phyloP scores from a whole-genome alignment of 768 basidiomycete genomes.

The Boletus subparvulus region DNA sequence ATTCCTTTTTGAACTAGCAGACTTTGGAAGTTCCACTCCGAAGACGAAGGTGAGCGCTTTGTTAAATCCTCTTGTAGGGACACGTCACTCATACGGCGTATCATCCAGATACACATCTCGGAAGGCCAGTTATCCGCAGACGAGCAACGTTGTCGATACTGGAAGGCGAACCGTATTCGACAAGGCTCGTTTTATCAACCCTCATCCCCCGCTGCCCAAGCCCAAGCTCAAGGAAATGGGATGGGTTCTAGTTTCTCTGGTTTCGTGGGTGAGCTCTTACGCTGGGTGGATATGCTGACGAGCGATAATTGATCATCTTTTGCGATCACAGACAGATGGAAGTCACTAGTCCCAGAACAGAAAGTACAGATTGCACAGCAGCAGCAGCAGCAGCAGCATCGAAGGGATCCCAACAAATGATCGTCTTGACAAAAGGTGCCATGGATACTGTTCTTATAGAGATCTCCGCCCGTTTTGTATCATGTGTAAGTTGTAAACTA shows the following conservation, averaged over 20 bases:
- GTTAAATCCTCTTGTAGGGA: neutral
- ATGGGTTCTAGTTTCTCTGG: slow-evolving; percentile 18
- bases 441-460: neutral
- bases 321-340: slow-evolving; percentile 25
- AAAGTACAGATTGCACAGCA: slow-evolving; percentile 20
- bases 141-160: slow-evolving; percentile 31
- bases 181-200: slow-evolving; percentile 31
- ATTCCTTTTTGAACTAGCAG: slow-evolving; percentile 26
- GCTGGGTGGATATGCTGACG: neutral
- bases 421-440: neutral
- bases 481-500: neutral
- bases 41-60: slow-evolving; percentile 28
- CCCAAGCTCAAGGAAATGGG: slow-evolving; percentile 6
- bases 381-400: slow-evolving; percentile 10
- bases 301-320: neutral
- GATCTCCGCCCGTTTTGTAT: neutral
- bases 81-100: neutral
- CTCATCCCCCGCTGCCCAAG: slow-evolving; percentile 10
- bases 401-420: slow-evolving; percentile 8
- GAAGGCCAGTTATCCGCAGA: slow-evolving; percentile 22
- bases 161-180: slow-evolving; percentile 30
- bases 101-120: slow-evolving; percentile 22
- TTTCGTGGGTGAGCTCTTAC: slow-evolving; percentile 19
- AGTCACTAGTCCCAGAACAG: slow-evolving; percentile 16
- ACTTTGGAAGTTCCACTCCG: slow-evolving; percentile 25